Evolutionary conservation across 768 basidiomycete genomes (phyloP), one percentile per base, ranked within the genome.

Genomic region (Mycena venus): DNA sequence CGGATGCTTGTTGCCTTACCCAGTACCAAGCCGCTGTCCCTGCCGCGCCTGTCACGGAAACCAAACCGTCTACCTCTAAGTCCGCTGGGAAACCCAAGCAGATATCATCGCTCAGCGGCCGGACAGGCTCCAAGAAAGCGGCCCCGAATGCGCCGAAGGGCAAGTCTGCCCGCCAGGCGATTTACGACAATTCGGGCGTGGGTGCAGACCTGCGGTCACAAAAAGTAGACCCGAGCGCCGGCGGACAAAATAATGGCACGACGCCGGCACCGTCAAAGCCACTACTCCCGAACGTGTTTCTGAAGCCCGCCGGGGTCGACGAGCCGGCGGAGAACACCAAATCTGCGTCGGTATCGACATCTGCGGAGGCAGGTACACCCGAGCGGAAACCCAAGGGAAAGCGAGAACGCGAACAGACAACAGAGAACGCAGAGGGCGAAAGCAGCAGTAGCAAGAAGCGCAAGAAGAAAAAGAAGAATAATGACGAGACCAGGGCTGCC

Each of bases 241-340:
- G 32, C 8, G 11, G n/a, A 15, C 58, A 21, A 60, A 38, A 12
- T 38, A 60, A 38, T 34, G 23, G 17, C 27, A 8, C 29, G 8
- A 58, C 73, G 27, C 14, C 68, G 32, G 63, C 59, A 25, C n/a
- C n/a, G 47, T 49, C 47, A 49, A 47, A 49, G 47, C 23, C n/a
- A 5, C 23, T 36, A 23, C 23, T 15, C 9, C 76, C 78, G 11
- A 70, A 58, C 31, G 75, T 67, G 11, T 92, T 92, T 80, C 74
- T 91, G 72, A 91, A 90, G 76, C 91, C 91, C 38, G 83, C 86
- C 55, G 91, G 90, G 34, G 86, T 92, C 21, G 91, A 92, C 70
- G 89, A 85, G 51, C 89, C 87, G 38, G 81, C 84, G 65, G 75
- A 76, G 21, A 58, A 74, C 69, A 74, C 68, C 23, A 55, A 75